Percentiles rank a stretch among this genome's conserved stretches.
Conservation (phyloP, 208 protist genomes). For the Dictyostelium gargantuum region DNA sequence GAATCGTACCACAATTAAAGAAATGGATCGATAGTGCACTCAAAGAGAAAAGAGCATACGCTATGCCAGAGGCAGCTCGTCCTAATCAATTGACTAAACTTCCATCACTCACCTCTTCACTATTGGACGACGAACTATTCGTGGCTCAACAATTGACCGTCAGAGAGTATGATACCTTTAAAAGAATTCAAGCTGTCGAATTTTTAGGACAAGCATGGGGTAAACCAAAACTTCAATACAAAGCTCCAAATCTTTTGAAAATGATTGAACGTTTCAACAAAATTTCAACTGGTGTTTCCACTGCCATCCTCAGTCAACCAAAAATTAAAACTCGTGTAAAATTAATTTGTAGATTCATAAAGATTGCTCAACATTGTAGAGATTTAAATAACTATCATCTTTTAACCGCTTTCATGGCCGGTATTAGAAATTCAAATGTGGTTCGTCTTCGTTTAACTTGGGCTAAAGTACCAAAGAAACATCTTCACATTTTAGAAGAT, state of each 20-base stretch:
- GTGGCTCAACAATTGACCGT: constrained; percentile 75
- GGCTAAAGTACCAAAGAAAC: constrained; percentile 43
- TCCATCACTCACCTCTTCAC: constrained; percentile 15
- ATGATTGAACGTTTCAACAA: constrained; percentile 65
- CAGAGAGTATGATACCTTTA: constrained; percentile 76
- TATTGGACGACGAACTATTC: constrained; percentile 71
- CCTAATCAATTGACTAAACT: neutral
- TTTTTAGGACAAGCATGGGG: constrained; percentile 67
- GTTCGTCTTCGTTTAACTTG: constrained; percentile 22
- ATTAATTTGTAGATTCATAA: constrained; percentile 62
- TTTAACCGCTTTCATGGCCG: constrained; percentile 49
- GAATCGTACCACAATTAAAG: constrained; percentile 28
- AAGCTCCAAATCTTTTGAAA: constrained; percentile 50
- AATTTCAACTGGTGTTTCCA: constrained; percentile 67
- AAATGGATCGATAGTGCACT: constrained; percentile 24
- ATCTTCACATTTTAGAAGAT: constrained; percentile 12
- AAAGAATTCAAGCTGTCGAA: constrained; percentile 35
- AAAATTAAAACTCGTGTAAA: constrained; percentile 71
- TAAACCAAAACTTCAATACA: constrained; percentile 65
- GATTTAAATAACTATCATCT: constrained; percentile 66
- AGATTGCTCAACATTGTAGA: constrained; percentile 25
- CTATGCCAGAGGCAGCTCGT: constrained; percentile 1
- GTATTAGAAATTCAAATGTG: constrained; percentile 44
- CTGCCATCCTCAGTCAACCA: constrained; percentile 62
- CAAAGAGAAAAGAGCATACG: constrained; percentile 41